Evolutionary conservation across 306 rosid species (phyloP).

Genomic region (Vicia sativa): DNA sequence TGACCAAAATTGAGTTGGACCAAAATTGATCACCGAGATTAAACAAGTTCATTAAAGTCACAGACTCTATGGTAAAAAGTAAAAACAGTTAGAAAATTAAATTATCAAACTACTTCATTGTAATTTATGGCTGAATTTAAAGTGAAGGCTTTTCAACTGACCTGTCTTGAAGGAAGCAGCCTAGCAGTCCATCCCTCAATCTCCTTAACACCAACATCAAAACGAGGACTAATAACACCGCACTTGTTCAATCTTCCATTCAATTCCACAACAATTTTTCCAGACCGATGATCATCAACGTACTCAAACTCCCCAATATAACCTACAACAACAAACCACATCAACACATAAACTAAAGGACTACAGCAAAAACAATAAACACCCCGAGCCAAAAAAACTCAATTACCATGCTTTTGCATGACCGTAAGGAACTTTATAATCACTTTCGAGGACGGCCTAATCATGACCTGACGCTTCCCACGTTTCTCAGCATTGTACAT

Average conservation of each 20-base stretch:
- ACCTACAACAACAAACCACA: conserved; percentile 21
- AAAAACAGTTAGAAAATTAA: neutral
- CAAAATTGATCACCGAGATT: too few relatives aligned
- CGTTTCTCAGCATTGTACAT: conserved; percentile 49
- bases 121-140: neutral
- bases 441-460: conserved; percentile 49
- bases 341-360: neutral
- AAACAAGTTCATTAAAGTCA: too few relatives aligned
- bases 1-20: neutral
- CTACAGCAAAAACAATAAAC: neutral
- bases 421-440: conserved; percentile 41
- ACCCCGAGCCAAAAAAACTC: neutral
- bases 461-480: conserved; percentile 48
- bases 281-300: conserved; percentile 47
- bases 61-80: too few relatives aligned
- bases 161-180: conserved; percentile 46
- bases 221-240: conserved; percentile 48
- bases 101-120: neutral
- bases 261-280: conserved; percentile 47
- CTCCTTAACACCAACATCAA: conserved; percentile 45
- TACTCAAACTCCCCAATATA: conserved; percentile 48
- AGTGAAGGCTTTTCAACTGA: neutral
- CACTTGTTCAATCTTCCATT: conserved; percentile 46
- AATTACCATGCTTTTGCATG: conserved; percentile 49
- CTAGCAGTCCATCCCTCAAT: conserved; percentile 49